A percentile compares a stretch with the other conserved stretches of the same genome.
Conservation (phyloP, 805 yeast species). For the Sugiyamaella mastotermitis region DNA sequence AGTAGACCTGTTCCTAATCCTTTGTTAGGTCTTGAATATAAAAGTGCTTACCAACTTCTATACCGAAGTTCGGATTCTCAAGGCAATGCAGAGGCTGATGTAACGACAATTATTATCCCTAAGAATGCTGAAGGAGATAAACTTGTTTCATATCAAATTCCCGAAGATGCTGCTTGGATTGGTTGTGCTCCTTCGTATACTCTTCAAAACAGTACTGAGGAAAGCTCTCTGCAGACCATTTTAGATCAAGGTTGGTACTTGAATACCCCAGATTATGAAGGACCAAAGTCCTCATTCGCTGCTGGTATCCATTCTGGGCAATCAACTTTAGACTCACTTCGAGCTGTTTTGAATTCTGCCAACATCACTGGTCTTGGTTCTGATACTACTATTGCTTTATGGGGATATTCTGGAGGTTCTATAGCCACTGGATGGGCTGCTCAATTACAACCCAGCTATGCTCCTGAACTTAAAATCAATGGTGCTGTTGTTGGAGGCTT, state of each 20-base stretch:
- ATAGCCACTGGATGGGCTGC: constrained; percentile 60
- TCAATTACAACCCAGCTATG: constrained; percentile 22
- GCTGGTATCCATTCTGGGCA: constrained; percentile 25
- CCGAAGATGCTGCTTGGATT: constrained; percentile 24
- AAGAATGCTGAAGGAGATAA: constrained; percentile 7
- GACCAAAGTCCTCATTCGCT: constrained; percentile 24
- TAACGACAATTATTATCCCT: constrained; percentile 27
- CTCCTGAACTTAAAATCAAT: constrained; percentile 22
- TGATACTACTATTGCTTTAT: constrained; percentile 56
- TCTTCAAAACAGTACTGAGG: constrained; percentile 13
- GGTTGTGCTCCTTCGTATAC: constrained; percentile 27
- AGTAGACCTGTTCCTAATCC: constrained; percentile 11
- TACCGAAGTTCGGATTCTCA: constrained; percentile 22
- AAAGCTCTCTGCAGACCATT: constrained; percentile 10
- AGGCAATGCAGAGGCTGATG: constrained; percentile 24
- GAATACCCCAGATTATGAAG: constrained; percentile 26
- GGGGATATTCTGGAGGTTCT: constrained; percentile 69
- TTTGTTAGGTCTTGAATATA: constrained; percentile 7
- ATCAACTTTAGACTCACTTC: constrained; percentile 24
- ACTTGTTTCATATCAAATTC: constrained; percentile 24
- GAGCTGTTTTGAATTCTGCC: constrained; percentile 19
- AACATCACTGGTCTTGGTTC: constrained; percentile 30
- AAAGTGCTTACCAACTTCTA: constrained; percentile 21
- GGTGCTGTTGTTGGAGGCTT: constrained; percentile 27
- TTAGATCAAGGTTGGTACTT: constrained; percentile 18